These are phyloP conservation scores for Penicillium pancosmium DNA, from an alignment of 495 filamentous ascomycete species.

Conservation along the genomic window DNA sequence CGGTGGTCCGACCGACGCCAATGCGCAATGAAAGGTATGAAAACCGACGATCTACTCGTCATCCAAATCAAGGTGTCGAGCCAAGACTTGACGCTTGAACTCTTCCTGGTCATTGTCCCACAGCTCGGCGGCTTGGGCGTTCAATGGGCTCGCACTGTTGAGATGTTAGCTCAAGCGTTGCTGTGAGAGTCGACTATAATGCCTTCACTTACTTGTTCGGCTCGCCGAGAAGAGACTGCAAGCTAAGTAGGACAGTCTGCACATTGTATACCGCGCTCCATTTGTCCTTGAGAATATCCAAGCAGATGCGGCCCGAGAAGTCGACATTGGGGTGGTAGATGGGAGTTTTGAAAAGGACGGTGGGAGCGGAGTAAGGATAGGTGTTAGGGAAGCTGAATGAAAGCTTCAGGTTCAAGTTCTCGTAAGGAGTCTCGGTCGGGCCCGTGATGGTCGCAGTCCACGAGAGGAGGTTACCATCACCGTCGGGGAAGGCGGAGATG, in stretches of 20 bases:
- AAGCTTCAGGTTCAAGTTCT: slow-evolving; percentile 88
- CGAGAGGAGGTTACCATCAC: slow-evolving; percentile 82
- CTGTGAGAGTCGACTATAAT: neutral
- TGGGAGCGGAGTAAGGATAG: slow-evolving; percentile 93
- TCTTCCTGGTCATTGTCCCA: slow-evolving; percentile 90
- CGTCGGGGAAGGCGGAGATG: slow-evolving; percentile 91
- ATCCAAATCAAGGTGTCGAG: slow-evolving; percentile 62
- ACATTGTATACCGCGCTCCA: slow-evolving; percentile 97
- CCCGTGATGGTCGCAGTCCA: slow-evolving; percentile 96
- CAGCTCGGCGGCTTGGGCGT: slow-evolving; percentile 92
- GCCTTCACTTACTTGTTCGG: slow-evolving; percentile 84
- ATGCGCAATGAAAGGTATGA: slow-evolving; percentile 21
- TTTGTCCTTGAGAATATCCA: slow-evolving; percentile 98
- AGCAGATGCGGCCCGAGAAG: slow-evolving; percentile 87
- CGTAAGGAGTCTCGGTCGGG: slow-evolving; percentile 89
- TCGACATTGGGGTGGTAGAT: slow-evolving; percentile 96
- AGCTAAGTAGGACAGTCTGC: slow-evolving; percentile 85
- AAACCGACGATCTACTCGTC: slow-evolving; percentile 44
- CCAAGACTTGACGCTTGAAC: slow-evolving; percentile 78
- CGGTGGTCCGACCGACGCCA: slow-evolving; percentile 20
- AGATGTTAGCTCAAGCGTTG: slow-evolving; percentile 16
- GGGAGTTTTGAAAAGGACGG: slow-evolving; percentile 89
- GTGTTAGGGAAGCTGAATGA: slow-evolving; percentile 87
- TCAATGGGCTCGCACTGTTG: slow-evolving; percentile 84
- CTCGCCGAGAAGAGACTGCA: slow-evolving; percentile 95